phyloP scores from a whole-genome alignment of 208 protist species.

The Borovskyia barvae region DNA sequence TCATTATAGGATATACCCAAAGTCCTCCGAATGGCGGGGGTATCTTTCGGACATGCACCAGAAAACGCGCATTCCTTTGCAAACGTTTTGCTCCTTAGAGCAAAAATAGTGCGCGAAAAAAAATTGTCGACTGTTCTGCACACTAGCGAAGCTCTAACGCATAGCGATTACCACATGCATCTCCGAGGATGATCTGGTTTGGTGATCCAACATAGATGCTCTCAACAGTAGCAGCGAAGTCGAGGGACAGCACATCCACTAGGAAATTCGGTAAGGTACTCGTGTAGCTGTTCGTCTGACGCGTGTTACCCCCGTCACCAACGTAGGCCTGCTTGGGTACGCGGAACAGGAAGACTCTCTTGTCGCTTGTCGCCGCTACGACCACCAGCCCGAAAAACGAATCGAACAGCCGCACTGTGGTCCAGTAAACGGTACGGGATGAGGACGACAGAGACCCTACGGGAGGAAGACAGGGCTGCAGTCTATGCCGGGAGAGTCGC shows the following conservation, averaged over 20 bases:
- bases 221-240: constrained; percentile 5
- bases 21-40: no score
- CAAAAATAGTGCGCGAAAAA: no score
- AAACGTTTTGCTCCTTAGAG: no score
- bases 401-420: constrained; percentile 6
- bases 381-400: constrained; percentile 6
- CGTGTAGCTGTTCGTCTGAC: not conserved
- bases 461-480: not conserved
- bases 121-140: no score
- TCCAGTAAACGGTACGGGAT: constrained; percentile 11
- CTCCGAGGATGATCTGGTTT: constrained; percentile 16
- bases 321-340: no score
- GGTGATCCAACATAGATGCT: constrained; percentile 1
- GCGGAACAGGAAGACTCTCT: constrained; percentile 3
- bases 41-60: no score
- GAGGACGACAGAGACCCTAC: not conserved
- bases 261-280: not conserved
- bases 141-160: constrained; percentile 8
- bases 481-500: not conserved
- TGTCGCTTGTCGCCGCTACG: constrained; percentile 15
- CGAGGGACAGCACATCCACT: constrained; percentile 10
- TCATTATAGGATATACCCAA: no score
- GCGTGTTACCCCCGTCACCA: no score
- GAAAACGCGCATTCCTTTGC: no score
- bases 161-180: constrained; percentile 25